phyloP scores from a whole-genome alignment of 192 early-diverging fungal species.

The Ambispora gerdemannii region DNA sequence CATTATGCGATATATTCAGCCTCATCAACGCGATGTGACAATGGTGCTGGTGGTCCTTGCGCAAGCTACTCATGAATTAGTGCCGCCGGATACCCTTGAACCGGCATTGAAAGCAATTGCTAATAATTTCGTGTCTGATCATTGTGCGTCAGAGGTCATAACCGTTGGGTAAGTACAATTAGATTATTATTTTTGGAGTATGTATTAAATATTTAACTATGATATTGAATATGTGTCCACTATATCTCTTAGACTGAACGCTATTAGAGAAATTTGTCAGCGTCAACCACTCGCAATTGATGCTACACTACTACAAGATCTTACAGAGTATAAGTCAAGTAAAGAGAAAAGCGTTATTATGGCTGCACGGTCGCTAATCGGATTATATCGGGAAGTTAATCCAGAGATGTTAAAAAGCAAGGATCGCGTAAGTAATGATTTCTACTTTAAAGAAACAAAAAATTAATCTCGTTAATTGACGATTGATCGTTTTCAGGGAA shows the following conservation, averaged over 20 bases:
- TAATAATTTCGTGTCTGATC: slow-evolving; percentile 95
- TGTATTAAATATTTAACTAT: not conserved
- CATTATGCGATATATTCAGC: slow-evolving; percentile 91
- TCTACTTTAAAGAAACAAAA: not conserved
- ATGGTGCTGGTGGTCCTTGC: slow-evolving; percentile 86
- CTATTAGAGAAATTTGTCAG: slow-evolving; percentile 81
- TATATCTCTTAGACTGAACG: slow-evolving; percentile 46
- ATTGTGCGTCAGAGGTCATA: slow-evolving; percentile 90
- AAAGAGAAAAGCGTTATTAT: slow-evolving; percentile 93
- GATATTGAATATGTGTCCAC: not conserved
- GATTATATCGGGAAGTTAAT: slow-evolving; percentile 93
- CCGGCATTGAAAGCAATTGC: slow-evolving; percentile 88
- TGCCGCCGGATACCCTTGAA: slow-evolving; percentile 90
- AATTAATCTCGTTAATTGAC: not conserved
- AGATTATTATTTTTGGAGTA: not conserved
- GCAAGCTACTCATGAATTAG: slow-evolving; percentile 87
- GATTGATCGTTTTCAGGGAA: slow-evolving; percentile 49
- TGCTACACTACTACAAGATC: slow-evolving; percentile 74
- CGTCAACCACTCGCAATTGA: slow-evolving; percentile 93
- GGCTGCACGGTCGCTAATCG: slow-evolving; percentile 85
- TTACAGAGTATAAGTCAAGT: slow-evolving; percentile 90
- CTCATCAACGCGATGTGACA: slow-evolving; percentile 92
- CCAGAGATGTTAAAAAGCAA: slow-evolving; percentile 90
- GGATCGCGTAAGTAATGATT: slow-evolving; percentile 55
- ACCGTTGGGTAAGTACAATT: slow-evolving; percentile 76